phyloP scores from a whole-genome alignment of 371 early-diverging fungal genomes.

The Mortierella sp. region DNA sequence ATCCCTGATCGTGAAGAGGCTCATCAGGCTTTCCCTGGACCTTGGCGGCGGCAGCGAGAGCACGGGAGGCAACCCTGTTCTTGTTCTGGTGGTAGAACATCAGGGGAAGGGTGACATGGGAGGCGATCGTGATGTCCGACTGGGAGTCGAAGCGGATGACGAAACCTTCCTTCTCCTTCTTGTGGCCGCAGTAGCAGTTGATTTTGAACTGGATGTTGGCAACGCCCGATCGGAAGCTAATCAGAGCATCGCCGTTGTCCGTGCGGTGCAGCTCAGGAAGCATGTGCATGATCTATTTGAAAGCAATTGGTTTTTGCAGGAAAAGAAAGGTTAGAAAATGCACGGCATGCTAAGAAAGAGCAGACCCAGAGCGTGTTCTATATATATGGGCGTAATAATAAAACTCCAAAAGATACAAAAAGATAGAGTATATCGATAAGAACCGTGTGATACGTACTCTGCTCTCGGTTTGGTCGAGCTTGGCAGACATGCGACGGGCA shows the following conservation, averaged over 20 bases:
- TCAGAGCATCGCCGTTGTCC: conserved; percentile 47
- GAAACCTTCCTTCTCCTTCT: conserved; percentile 58
- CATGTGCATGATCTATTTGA: conserved; percentile 52
- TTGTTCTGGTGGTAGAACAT: conserved; percentile 60
- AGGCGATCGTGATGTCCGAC: conserved; percentile 47
- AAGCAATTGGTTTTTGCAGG: neutral
- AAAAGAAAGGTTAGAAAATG: neutral
- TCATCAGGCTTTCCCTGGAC: conserved; percentile 22
- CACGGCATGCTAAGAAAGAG: no score
- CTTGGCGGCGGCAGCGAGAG: conserved; percentile 37
- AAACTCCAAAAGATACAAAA: neutral
- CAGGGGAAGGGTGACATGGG: conserved; percentile 54
- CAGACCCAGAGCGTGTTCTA: neutral
- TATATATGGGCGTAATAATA: neutral
- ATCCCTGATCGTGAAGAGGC: conserved; percentile 27
- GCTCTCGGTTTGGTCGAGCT: conserved; percentile 51
- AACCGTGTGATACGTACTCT: conserved; percentile 27
- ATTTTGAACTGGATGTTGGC: conserved; percentile 59
- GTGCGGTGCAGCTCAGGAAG: conserved; percentile 53
- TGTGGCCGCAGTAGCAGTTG: conserved; percentile 57
- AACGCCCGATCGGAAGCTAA: conserved; percentile 51
- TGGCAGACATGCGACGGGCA: conserved; percentile 55
- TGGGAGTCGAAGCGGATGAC: conserved; percentile 54
- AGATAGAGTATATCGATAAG: neutral
- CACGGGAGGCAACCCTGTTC: conserved; percentile 52